Evolutionary conservation across 2,329 filamentous ascomycete genomes (phyloP), one percentile per base, ranked within the genome.

Genomic region (Sarocladium oryzae): DNA sequence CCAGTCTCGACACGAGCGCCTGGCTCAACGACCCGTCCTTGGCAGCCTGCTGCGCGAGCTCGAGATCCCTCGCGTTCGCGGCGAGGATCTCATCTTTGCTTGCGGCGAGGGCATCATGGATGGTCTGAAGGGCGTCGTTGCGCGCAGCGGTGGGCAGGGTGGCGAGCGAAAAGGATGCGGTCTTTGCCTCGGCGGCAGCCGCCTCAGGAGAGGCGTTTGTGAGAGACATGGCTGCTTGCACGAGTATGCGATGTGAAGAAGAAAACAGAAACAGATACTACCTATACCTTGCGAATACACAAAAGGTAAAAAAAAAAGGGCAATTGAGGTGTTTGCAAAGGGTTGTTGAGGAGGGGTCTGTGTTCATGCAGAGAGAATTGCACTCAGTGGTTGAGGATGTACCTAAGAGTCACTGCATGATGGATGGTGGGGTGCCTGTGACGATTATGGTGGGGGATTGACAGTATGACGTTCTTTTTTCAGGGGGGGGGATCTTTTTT

Each of bases 1-100:
- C 92, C 55, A 99, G 77, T 52, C 93, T 81, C 61, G 95, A 93
- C 28, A 96, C 81, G 21, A 97, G 78, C 62, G 89, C 93, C 61
- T 86, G 79, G 66, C 84, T 92, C 48, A 97, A 72, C 45, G 82
- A 75, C 36, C 92, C 92, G 61, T 84, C 80, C 15, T 83, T 79
- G 18, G 88, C 89, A 46, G 89, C 88, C 60, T 80, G 76, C 36
- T 78, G 80, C 2, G 93, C 93, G 41, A 79, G 73, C 51, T 84
- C 82, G 50, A 99, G 78, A 66, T 99, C 93, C 55, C 78, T 79
- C 24, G 84, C 84, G 71, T 99, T 99, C 55, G 93, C 93, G 37
- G 84, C 82, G 48, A 99, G 78, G 57, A 99, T 95, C 13, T 81
- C 75, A 53, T 88, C 79, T 66, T 83, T 87, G 48, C 85, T 80